Evolutionary conservation across 495 filamentous ascomycete species (phyloP).

Genomic region (Annulohypoxylon bovei): DNA sequence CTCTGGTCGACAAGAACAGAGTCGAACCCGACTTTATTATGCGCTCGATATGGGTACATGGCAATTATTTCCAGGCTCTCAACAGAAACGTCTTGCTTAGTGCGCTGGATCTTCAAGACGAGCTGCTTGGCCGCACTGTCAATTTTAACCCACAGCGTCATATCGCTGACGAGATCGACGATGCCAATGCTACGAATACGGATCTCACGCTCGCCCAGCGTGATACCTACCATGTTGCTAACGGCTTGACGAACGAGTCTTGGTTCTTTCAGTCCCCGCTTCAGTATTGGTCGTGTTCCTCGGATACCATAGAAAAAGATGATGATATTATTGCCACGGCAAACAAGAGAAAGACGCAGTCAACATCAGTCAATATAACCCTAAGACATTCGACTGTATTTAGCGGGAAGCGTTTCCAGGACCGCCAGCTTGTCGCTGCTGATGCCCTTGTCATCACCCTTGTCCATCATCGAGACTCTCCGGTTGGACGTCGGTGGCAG

Average conservation of each 20-base stretch:
- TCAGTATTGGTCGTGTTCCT: slow-evolving; percentile 76
- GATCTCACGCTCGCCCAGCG: slow-evolving; percentile 54
- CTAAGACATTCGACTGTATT: slow-evolving; percentile 78
- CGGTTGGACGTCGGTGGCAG: slow-evolving; percentile 68
- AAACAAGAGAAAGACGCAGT: slow-evolving; percentile 62
- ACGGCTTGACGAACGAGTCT: slow-evolving; percentile 61
- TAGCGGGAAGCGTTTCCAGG: slow-evolving; percentile 74
- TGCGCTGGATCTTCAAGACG: slow-evolving; percentile 71
- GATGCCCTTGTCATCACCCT: slow-evolving; percentile 80
- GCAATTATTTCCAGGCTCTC: slow-evolving; percentile 75
- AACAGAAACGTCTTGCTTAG: slow-evolving; percentile 66
- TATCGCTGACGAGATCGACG: slow-evolving; percentile 26
- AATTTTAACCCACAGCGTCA: slow-evolving; percentile 60
- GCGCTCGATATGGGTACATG: slow-evolving; percentile 67
- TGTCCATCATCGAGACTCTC: slow-evolving; percentile 68
- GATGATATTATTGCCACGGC: slow-evolving; percentile 69
- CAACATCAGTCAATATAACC: slow-evolving; percentile 72
- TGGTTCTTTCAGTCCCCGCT: slow-evolving; percentile 78
- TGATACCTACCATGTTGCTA: slow-evolving; percentile 60
- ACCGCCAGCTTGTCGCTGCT: slow-evolving; percentile 68
- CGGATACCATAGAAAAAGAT: slow-evolving; percentile 63
- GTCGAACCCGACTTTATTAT: slow-evolving; percentile 63
- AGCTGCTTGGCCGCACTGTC: slow-evolving; percentile 63
- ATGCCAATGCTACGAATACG: slow-evolving; percentile 33
- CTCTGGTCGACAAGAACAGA: slow-evolving; percentile 53